Evolutionary conservation across 495 filamentous ascomycete species (phyloP), one percentile per base, ranked within the genome.

Genomic region (Podospora conica): DNA sequence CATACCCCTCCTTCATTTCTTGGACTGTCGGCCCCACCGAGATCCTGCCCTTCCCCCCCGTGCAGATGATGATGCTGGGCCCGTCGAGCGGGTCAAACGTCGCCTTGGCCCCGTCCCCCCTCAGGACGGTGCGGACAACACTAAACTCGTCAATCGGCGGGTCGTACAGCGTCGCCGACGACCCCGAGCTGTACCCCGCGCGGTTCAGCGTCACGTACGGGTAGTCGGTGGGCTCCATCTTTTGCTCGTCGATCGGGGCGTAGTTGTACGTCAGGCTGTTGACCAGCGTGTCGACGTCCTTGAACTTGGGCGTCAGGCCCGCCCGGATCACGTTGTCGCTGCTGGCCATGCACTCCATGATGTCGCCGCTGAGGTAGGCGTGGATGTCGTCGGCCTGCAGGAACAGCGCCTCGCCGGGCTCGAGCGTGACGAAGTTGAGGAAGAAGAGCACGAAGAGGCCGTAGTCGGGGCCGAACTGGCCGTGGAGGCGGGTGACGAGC

Each of bases 281-380:
- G 40, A 93, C 90, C n/a, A 98, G 83, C 3, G 91, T 97, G 57
- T 87, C 82, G 56, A 97, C 92, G 70, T 98, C 95, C 81, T 97
- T 96, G 84, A 94, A 98, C 77, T 98, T 98, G 10, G 95, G 95
- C 0, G 95, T 98, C 75, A 98, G 93, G 21, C 95, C 95, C 2
- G 95, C 95, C 31, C 95, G 93, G 22, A 98, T 93, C 8, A 98
- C 95, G 68, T 98, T 98, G 80, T 98, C 95, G 33, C 91, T 96
- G 22, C 91, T 90, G 1, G 95, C 95, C 95, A 98, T 98, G 82
- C 95, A 98, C 79, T 98, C 95, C 70, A 98, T 92, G 70, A 98
- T 96, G 66, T 98, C 95, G 55, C 95, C 95, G 24, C 89, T 92
- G 31, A 98, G 83, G 76, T 98, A 98, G 21, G 95, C 95, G 74